phyloP scores from a whole-genome alignment of 2,329 filamentous ascomycete species.

The Arachnomyces sp. region DNA sequence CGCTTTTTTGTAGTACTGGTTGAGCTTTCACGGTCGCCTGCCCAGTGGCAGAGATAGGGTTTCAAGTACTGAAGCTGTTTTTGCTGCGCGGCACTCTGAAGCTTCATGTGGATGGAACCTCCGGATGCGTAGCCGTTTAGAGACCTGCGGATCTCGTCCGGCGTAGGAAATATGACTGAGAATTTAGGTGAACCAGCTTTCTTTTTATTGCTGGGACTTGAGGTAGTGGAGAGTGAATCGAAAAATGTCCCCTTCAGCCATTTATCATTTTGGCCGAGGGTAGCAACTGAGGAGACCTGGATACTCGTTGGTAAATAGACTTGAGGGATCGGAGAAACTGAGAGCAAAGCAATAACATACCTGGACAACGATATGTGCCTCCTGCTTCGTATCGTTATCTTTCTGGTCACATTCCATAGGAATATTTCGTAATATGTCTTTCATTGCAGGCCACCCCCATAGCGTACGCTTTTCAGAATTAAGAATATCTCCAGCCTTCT shows the following conservation, averaged over 20 bases:
- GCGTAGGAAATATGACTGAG: slow-evolving; percentile 72
- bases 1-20: neutral
- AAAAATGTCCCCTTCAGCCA: slow-evolving; percentile 67
- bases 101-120: slow-evolving; percentile 73
- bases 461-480: slow-evolving; percentile 43
- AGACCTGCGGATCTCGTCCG: slow-evolving; percentile 67
- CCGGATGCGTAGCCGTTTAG: slow-evolving; percentile 73
- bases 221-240: slow-evolving; percentile 27
- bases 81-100: slow-evolving; percentile 59
- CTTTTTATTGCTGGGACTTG: slow-evolving; percentile 9
- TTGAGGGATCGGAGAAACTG: neutral
- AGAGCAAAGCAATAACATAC: slow-evolving; percentile 12
- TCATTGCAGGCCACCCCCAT: slow-evolving; percentile 72
- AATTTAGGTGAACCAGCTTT: slow-evolving; percentile 41
- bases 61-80: slow-evolving; percentile 68
- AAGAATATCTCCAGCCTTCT: slow-evolving; percentile 38
- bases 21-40: slow-evolving; percentile 43
- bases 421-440: slow-evolving; percentile 51
- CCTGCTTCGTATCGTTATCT: slow-evolving; percentile 7
- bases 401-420: slow-evolving; percentile 34
- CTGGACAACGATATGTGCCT: slow-evolving; percentile 32
- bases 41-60: slow-evolving; percentile 69
- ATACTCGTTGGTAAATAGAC: slow-evolving; percentile 43
- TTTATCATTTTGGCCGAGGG: slow-evolving; percentile 60
- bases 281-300: slow-evolving; percentile 76